Evolutionary conservation across 169 alveolate species (phyloP).

Genomic region (Eimeria sp.): DNA sequence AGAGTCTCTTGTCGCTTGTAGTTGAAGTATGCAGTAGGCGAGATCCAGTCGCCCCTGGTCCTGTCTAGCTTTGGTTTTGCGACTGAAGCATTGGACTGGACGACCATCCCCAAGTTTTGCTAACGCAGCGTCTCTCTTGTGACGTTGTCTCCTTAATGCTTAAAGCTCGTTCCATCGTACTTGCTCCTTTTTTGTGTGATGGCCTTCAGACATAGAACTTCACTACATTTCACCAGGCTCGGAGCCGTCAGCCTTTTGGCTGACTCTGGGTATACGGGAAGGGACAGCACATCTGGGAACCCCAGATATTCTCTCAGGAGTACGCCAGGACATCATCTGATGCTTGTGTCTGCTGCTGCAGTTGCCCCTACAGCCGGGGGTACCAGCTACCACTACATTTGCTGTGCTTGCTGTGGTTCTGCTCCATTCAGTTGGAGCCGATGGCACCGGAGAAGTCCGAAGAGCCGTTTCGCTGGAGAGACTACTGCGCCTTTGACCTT

Average conservation of each 20-base stretch:
- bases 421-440: constrained; percentile 37
- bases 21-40: neutral
- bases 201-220: constrained; percentile 26
- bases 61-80: neutral
- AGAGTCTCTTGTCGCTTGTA: neutral
- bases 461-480: constrained; percentile 60
- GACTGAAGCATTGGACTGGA: neutral
- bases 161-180: neutral
- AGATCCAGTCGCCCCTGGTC: neutral
- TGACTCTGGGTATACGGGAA: constrained; percentile 7
- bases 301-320: constrained; percentile 55
- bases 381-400: neutral
- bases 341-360: constrained; percentile 2
- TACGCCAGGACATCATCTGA: constrained; percentile 3
- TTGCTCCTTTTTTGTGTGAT: neutral
- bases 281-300: constrained; percentile 57
- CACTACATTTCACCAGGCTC: constrained; percentile 49
- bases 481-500: constrained; percentile 56
- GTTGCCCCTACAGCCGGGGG: neutral
- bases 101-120: neutral
- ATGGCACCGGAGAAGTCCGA: constrained; percentile 57
- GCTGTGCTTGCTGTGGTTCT: neutral
- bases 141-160: too few relatives aligned
- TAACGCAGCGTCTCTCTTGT: neutral
- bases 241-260: constrained; percentile 67